Evolutionary conservation across 1,284 basidiomycete genomes (phyloP).

Genomic region (Melanopsichium pennsylvanicum): DNA sequence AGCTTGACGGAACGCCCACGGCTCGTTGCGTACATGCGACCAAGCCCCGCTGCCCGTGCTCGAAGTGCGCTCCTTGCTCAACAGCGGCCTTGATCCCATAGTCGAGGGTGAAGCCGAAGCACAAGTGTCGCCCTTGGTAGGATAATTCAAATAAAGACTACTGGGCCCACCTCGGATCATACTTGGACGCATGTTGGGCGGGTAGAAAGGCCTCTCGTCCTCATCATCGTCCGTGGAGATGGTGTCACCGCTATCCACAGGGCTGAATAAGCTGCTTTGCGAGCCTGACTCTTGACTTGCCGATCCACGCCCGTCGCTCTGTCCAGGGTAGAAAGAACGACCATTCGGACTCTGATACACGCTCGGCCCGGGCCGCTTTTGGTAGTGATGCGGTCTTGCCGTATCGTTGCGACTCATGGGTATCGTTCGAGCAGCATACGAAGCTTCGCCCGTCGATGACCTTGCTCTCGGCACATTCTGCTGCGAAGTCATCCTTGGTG

Average conservation of each 20-base stretch:
- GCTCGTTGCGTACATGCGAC: constrained; percentile 43
- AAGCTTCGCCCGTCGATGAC: constrained; percentile 14
- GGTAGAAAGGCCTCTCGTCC: constrained; percentile 50
- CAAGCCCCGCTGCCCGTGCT: constrained; percentile 31
- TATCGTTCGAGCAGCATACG: constrained; percentile 16
- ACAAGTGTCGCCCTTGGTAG: constrained; percentile 18
- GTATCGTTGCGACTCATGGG: constrained; percentile 46
- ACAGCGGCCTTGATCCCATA: constrained; percentile 11
- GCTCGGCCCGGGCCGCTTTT: constrained; percentile 31
- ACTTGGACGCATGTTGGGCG: constrained; percentile 41
- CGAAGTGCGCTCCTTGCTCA: constrained; percentile 29
- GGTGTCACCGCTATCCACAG: constrained; percentile 44
- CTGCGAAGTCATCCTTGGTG: constrained; percentile 22
- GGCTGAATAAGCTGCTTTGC: constrained; percentile 50
- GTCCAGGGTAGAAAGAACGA: constrained; percentile 20
- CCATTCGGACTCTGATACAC: constrained; percentile 27
- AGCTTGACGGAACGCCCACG: constrained; percentile 38
- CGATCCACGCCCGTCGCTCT: constrained; percentile 26
- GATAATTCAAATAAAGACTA: constrained; percentile 46
- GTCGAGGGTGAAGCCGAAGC: constrained; percentile 20
- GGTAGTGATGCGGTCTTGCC: constrained; percentile 42
- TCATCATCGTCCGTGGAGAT: constrained; percentile 55
- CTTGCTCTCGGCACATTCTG: constrained; percentile 13
- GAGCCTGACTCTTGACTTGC: constrained; percentile 39
- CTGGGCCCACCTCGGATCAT: constrained; percentile 47